Base-by-base conservation (phyloP, 345 rosid species). In the Clarkia xantiana region DNA sequence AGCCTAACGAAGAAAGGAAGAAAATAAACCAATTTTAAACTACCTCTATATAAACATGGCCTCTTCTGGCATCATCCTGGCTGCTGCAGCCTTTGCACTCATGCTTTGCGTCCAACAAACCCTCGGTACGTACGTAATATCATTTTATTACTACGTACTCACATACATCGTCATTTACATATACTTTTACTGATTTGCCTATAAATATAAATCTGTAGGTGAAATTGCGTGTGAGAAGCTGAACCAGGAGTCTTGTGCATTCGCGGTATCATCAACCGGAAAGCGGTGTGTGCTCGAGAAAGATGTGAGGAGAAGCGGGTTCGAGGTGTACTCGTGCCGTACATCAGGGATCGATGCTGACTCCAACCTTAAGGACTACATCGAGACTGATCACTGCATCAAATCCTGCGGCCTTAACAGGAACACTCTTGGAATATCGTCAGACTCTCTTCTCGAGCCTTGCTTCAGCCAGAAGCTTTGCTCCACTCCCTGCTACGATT, bases 221-320 rank as follows among this genome's bases (percentile, higher is more conserved):
- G 84, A 69, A 40, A 68, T 87, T 40, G 63, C 61, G 54, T 88
- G 97, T 45, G 86, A 82, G 59, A 61, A 70, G 19, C 73, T 88
- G n/a, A 67, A 75, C 61, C 59, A 78, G 49, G 72, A 71, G 14
- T 61, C 72, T 4, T 88, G 97, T 44, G 73, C 94, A 1, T 88
- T 76, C 13, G 89, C 97, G 10, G 76, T 88, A 29, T 78, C 97
- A 16, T 77, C 84, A 1, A 42, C 77, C 0, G 84, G 93, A 16
- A 84, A 82, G 57, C 89, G 97, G 2, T 84, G 94, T 20, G 77
- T 88, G 58, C 73, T 88, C 6, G 94, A 88, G 72, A 78, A 78
- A 62, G 70, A 64, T 20, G 60, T 79, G 19, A 79, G 20, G 71
- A 78, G 94, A 68, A 74, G 78, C 50, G 93, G 93, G 20, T 54